Percentiles rank a stretch among this genome's conserved stretches.
These are phyloP conservation scores for Atalantia buxifolia DNA, from an alignment of 345 rosid species.

Conservation along the genomic window DNA sequence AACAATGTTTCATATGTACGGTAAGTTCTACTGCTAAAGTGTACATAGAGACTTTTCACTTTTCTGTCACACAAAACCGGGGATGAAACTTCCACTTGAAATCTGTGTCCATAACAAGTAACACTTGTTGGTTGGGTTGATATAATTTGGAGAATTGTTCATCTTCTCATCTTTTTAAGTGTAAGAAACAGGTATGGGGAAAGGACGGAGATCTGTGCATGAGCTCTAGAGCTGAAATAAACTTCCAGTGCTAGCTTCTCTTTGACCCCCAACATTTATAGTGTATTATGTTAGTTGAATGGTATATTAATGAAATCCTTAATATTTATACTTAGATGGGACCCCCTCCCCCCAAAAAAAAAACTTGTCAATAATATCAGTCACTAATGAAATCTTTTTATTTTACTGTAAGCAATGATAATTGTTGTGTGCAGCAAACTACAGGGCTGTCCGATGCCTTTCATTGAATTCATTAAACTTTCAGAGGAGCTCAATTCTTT, in stretches of 20 bases:
- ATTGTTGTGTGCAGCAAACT: conserved; percentile 56
- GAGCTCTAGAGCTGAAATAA: not conserved
- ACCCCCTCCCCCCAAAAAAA: not conserved
- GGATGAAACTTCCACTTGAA: not conserved
- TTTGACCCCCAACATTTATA: not conserved
- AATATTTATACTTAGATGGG: not conserved
- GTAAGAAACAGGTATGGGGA: not conserved
- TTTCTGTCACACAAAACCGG: not conserved
- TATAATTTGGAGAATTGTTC: not conserved
- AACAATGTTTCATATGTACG: conserved; percentile 88
- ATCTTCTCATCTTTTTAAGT: not conserved
- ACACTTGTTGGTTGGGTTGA: not conserved
- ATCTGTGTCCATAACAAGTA: not conserved
- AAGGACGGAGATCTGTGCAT: not conserved
- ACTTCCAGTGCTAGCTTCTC: not conserved
- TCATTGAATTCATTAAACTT: conserved; percentile 71
- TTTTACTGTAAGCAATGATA: not conserved
- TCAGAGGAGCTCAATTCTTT: conserved; percentile 72
- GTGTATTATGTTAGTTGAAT: not conserved
- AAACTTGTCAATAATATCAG: not conserved
- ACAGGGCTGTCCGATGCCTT: conserved; percentile 88
- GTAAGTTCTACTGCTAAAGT: conserved; percentile 42
- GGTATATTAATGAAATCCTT: not conserved
- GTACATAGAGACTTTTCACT: not conserved
- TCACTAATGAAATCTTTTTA: not conserved